phyloP scores from a whole-genome alignment of 1,284 basidiomycete species.

The Flammula alnicola region DNA sequence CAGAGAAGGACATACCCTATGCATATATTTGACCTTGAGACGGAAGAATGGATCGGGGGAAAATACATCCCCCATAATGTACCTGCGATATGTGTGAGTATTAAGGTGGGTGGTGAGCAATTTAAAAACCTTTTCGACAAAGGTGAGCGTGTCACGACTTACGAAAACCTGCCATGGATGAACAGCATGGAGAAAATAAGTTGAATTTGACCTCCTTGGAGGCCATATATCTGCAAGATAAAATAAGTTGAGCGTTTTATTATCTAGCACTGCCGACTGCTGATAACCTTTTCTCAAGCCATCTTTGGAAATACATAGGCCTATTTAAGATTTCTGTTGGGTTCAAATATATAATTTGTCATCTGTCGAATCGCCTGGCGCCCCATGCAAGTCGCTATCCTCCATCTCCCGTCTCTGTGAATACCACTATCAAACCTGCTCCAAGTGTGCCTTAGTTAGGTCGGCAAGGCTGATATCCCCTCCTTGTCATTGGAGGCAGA shows the following conservation, averaged over 20 bases:
- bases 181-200: slow-evolving; percentile 36
- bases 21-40: slow-evolving; percentile 41
- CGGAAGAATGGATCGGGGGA: slow-evolving; percentile 47
- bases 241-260: neutral
- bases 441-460: too few relatives aligned
- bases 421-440: too few relatives aligned
- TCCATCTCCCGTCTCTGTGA: too few relatives aligned
- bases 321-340: too few relatives aligned
- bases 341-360: too few relatives aligned
- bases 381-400: too few relatives aligned
- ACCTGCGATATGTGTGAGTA: slow-evolving; percentile 29
- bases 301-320: too few relatives aligned
- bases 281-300: too few relatives aligned
- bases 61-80: slow-evolving; percentile 36
- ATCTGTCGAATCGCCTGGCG: too few relatives aligned
- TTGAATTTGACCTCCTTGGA: slow-evolving; percentile 42
- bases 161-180: slow-evolving; percentile 45
- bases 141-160: slow-evolving; percentile 19
- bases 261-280: neutral
- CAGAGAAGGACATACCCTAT: slow-evolving; percentile 30
- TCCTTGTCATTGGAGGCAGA: too few relatives aligned
- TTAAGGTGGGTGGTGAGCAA: neutral
- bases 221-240: slow-evolving; percentile 35
- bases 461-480: too few relatives aligned
- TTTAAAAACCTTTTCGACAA: too few relatives aligned